These are phyloP conservation scores for Backusella westeae DNA, from an alignment of 192 early-diverging fungal species.

Conservation along the genomic window DNA sequence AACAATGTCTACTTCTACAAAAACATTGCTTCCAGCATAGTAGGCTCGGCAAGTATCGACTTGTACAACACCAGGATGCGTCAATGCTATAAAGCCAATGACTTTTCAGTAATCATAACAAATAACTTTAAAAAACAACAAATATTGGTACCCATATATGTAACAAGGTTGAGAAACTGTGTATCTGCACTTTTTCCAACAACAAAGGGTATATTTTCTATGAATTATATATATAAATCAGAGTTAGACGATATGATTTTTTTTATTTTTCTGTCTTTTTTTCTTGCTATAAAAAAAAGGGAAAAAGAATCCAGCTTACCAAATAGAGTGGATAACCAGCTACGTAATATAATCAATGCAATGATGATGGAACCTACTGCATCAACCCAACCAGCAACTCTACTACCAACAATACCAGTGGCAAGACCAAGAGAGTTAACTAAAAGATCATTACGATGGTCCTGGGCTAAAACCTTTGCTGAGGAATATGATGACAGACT, in stretches of 20 bases:
- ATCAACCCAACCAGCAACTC: conserved; percentile 67
- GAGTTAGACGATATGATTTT: not conserved
- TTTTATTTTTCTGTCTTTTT: not conserved
- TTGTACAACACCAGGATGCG: conserved; percentile 64
- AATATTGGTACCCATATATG: conserved; percentile 64
- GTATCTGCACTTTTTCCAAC: conserved; percentile 82
- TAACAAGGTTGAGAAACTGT: conserved; percentile 75
- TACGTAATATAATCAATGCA: conserved; percentile 64
- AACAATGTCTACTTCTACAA: conserved; percentile 97
- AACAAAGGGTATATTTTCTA: conserved; percentile 76
- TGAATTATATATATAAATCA: not conserved
- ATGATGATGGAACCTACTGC: conserved; percentile 69
- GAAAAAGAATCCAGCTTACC: conserved; percentile 29
- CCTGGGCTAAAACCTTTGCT: conserved; percentile 63
- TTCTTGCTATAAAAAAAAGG: not conserved
- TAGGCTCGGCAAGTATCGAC: conserved; percentile 86
- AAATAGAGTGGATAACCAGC: conserved; percentile 62
- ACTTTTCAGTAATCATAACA: not conserved
- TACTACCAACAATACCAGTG: conserved; percentile 61
- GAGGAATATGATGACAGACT: conserved; percentile 54
- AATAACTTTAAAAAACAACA: not conserved
- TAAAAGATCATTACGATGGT: conserved; percentile 75
- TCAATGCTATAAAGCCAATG: conserved; percentile 49
- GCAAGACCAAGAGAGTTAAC: conserved; percentile 71
- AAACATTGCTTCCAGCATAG: conserved; percentile 82